Evolutionary conservation across 1,139 yeast genomes (phyloP).

Genomic region (Saccharomyces hybrid): DNA sequence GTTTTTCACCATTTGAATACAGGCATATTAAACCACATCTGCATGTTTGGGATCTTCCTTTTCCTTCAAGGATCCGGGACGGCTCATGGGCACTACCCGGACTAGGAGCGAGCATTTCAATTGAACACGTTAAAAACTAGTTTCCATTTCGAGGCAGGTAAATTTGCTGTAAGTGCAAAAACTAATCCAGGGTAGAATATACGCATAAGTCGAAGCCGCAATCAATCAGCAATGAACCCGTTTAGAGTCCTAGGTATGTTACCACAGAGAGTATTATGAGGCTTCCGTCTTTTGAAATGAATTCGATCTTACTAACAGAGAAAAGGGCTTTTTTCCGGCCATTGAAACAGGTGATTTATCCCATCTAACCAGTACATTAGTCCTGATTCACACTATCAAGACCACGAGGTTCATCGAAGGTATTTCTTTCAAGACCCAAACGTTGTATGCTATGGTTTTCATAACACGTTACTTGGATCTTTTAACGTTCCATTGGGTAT

Average conservation of each 20-base stretch:
- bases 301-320: constrained; percentile 1
- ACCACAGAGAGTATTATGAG: neutral
- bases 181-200: constrained; percentile 3
- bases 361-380: constrained; percentile 71
- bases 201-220: neutral
- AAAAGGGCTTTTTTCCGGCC: neutral
- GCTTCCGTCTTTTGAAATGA: neutral
- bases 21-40: too few relatives aligned
- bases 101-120: neutral
- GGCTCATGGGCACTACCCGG: neutral
- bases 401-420: constrained; percentile 67
- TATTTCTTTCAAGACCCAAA: constrained; percentile 81
- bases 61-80: neutral
- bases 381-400: constrained; percentile 66
- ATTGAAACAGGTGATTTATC: constrained; percentile 55
- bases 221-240: constrained; percentile 33
- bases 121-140: neutral
- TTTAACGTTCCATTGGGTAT: constrained; percentile 42
- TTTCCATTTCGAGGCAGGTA: neutral
- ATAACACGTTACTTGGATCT: constrained; percentile 73
- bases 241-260: constrained; percentile 40
- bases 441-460: constrained; percentile 69
- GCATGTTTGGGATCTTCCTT: neutral
- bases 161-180: neutral
- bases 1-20: neutral